Percentiles rank a stretch among this genome's conserved stretches.
Evolutionary conservation across 495 filamentous ascomycete genomes (phyloP).

Genomic region (Xylaria castorea): DNA sequence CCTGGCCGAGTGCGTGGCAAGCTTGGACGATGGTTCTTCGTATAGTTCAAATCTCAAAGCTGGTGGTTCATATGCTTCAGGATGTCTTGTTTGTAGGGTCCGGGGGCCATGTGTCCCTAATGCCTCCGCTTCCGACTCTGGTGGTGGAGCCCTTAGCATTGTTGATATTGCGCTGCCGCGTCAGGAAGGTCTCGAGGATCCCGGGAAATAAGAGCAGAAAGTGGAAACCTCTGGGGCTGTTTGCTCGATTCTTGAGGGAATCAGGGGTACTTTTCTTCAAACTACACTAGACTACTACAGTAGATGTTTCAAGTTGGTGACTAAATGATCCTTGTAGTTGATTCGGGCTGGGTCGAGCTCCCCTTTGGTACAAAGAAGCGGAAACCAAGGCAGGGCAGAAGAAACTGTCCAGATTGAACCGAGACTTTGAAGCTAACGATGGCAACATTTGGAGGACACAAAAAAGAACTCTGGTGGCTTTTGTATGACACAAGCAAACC

Average conservation of each 20-base stretch:
- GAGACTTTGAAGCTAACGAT: background rate
- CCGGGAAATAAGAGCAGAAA: conserved; percentile 16
- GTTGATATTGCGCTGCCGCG: conserved; percentile 50
- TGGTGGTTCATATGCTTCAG: background rate
- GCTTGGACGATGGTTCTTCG: conserved; percentile 25
- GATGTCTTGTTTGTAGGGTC: background rate
- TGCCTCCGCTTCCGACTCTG: conserved; percentile 7
- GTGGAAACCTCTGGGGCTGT: conserved; percentile 3
- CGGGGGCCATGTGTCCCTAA: conserved; percentile 8
- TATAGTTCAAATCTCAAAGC: background rate
- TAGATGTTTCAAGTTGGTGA: conserved; percentile 20
- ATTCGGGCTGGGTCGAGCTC: conserved; percentile 17
- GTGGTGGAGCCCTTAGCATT: conserved; percentile 49
- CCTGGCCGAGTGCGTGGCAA: conserved; percentile 34
- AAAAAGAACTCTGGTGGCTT: background rate
- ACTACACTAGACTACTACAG: background rate
- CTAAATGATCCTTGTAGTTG: conserved; percentile 20
- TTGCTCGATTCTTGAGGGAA: conserved; percentile 8
- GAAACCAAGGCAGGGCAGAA: background rate
- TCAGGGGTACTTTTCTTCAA: conserved; percentile 6
- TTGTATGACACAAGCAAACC: conserved; percentile 4
- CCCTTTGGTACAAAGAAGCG: background rate
- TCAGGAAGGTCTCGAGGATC: conserved; percentile 28
- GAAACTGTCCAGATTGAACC: background rate
- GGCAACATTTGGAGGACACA: background rate